These are phyloP conservation scores for Diaporthe citriasiana DNA, from an alignment of 2,329 filamentous ascomycete genomes.

Conservation along the genomic window DNA sequence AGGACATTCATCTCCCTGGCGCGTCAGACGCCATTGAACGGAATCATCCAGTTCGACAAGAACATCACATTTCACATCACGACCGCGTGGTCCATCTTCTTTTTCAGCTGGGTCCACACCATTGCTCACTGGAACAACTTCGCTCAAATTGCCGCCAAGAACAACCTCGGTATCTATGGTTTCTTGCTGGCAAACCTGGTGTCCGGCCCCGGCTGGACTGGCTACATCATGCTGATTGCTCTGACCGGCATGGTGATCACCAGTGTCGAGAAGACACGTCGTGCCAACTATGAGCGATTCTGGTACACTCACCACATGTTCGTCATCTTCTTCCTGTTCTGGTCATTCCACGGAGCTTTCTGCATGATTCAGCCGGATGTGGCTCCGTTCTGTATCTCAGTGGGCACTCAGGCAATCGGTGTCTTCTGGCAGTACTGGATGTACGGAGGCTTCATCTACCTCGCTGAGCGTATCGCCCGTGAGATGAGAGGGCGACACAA, in stretches of 20 bases:
- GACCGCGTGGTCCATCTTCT: slow-evolving; percentile 89
- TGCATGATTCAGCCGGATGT: slow-evolving; percentile 92
- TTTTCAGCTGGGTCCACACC: slow-evolving; percentile 89
- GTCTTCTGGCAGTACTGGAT: slow-evolving; percentile 93
- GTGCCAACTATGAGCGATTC: slow-evolving; percentile 89
- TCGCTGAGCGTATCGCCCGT: slow-evolving; percentile 82
- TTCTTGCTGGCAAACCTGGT: slow-evolving; percentile 83
- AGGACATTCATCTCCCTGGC: slow-evolving; percentile 86
- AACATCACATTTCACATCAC: slow-evolving; percentile 91
- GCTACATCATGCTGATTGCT: slow-evolving; percentile 85
- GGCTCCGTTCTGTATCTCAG: slow-evolving; percentile 81
- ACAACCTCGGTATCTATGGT: slow-evolving; percentile 83
- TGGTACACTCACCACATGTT: slow-evolving; percentile 94
- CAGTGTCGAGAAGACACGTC: slow-evolving; percentile 81
- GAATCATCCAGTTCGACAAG: slow-evolving; percentile 90
- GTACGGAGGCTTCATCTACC: slow-evolving; percentile 84
- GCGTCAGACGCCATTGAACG: slow-evolving; percentile 85
- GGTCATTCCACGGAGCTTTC: slow-evolving; percentile 90
- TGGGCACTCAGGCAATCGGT: slow-evolving; percentile 75
- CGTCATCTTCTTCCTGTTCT: slow-evolving; percentile 90
- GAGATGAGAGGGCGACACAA: slow-evolving; percentile 85
- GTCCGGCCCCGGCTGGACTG: slow-evolving; percentile 87
- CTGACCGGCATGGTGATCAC: slow-evolving; percentile 85
- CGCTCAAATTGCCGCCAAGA: slow-evolving; percentile 80
- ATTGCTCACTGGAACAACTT: slow-evolving; percentile 92